A percentile compares a stretch with the other conserved stretches of the same genome.
Conservation (phyloP, 1,139 yeast genomes). For the Zygosaccharomyces sapae region DNA sequence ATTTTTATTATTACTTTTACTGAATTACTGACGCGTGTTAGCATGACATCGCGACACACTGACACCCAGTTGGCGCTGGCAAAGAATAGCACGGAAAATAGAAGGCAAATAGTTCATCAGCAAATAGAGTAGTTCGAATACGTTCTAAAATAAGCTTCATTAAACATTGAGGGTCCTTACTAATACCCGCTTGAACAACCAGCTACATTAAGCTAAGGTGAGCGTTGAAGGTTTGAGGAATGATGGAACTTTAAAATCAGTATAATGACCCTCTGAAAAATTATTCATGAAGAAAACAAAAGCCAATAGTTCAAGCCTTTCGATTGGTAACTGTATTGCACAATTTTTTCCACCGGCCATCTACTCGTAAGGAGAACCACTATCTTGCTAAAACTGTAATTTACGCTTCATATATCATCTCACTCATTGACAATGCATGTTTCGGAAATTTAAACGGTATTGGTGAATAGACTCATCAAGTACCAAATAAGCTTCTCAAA, state of each 20-base stretch:
- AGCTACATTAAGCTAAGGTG: too few relatives aligned
- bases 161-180: too few relatives aligned
- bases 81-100: not conserved
- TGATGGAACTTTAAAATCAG: too few relatives aligned
- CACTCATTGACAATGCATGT: constrained; percentile 73
- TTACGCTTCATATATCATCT: constrained; percentile 75
- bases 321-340: constrained; percentile 70
- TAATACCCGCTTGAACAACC: too few relatives aligned
- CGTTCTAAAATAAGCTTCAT: too few relatives aligned
- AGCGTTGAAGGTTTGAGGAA: too few relatives aligned
- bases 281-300: constrained; percentile 50
- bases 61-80: too few relatives aligned
- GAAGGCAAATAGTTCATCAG: too few relatives aligned
- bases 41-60: not conserved
- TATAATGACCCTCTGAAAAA: constrained; percentile 44
- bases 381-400: constrained; percentile 59
- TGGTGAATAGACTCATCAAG: constrained; percentile 37
- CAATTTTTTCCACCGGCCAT: constrained; percentile 54
- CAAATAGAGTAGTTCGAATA: too few relatives aligned
- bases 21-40: not conserved
- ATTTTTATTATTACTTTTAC: not conserved
- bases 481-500: constrained; percentile 28
- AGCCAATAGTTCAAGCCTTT: constrained; percentile 61
- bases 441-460: constrained; percentile 52
- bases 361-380: too few relatives aligned